Conservation (phyloP, 257 asterid species). For the Ilex aquifolium region DNA sequence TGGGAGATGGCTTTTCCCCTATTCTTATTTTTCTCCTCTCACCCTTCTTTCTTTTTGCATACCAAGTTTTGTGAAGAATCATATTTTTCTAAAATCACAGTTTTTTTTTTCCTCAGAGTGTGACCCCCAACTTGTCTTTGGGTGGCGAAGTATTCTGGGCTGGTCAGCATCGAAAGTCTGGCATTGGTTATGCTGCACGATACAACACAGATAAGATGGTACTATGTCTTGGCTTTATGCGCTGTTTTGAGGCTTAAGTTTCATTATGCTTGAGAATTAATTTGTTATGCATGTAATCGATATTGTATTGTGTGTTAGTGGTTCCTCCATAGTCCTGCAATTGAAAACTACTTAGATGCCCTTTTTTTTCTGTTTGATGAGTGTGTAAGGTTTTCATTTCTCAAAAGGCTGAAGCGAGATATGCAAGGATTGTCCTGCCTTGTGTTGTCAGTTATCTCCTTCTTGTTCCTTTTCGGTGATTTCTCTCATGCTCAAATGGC, state of each 20-base stretch:
- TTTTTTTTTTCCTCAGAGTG: constrained; percentile 44
- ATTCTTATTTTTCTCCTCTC: neutral
- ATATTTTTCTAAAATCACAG: neutral
- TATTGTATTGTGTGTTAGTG: neutral
- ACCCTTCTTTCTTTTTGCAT: neutral
- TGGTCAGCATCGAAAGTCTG: constrained; percentile 92
- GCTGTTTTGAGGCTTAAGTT: neutral
- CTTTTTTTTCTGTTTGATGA: neutral
- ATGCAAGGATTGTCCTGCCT: too few relatives aligned
- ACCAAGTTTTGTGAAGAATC: neutral
- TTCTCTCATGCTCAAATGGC: too few relatives aligned
- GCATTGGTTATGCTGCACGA: constrained; percentile 87
- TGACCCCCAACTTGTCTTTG: constrained; percentile 64
- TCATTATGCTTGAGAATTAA: neutral
- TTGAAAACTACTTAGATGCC: neutral
- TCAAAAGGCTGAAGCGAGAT: neutral
- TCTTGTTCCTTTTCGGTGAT: too few relatives aligned
- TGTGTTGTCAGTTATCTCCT: too few relatives aligned
- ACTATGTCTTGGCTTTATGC: constrained; percentile 4
- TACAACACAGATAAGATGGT: constrained; percentile 93
- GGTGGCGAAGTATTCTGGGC: constrained; percentile 98
- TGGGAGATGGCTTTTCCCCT: neutral
- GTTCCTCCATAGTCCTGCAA: neutral
- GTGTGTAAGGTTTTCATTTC: neutral
- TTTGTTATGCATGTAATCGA: too few relatives aligned